phyloP scores from a whole-genome alignment of 2,329 filamentous ascomycete genomes.

The Neonectria magnoliae region DNA sequence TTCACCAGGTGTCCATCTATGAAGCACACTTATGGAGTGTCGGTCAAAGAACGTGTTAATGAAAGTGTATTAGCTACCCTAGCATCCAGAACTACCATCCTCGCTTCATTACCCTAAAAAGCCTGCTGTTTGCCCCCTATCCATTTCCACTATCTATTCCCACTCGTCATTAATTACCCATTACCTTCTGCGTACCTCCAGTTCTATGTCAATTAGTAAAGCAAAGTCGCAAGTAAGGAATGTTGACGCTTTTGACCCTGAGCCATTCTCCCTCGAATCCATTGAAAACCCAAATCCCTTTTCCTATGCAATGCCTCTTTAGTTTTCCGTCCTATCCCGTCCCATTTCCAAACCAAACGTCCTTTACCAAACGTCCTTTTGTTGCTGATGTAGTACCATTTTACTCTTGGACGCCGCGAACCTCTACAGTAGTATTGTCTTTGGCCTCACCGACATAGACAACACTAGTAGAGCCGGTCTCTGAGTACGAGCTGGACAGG shows the following conservation, averaged over 20 bases:
- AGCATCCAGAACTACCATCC: background rate
- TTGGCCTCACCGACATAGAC: background rate
- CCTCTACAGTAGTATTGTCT: conserved; percentile 1
- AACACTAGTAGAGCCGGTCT: conserved; percentile 4
- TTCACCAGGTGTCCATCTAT: too few species aligned
- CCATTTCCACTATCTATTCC: too few species aligned
- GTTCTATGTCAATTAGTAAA: background rate
- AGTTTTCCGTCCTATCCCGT: background rate
- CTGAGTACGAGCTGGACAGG: background rate
- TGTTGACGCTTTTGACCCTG: background rate
- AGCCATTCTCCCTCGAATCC: background rate
- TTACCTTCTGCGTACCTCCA: background rate
- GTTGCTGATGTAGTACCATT: background rate
- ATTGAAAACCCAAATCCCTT: background rate
- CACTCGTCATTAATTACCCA: background rate
- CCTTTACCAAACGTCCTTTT: background rate
- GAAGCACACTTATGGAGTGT: too few species aligned
- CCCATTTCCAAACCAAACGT: too few species aligned
- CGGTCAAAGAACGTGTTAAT: background rate
- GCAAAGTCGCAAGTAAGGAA: background rate
- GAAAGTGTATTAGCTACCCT: background rate
- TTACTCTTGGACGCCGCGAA: background rate
- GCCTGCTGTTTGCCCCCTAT: too few species aligned
- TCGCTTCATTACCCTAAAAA: too few species aligned
- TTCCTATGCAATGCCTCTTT: background rate